phyloP scores from a whole-genome alignment of 2,329 filamentous ascomycete genomes.

The Penicillium expansum region DNA sequence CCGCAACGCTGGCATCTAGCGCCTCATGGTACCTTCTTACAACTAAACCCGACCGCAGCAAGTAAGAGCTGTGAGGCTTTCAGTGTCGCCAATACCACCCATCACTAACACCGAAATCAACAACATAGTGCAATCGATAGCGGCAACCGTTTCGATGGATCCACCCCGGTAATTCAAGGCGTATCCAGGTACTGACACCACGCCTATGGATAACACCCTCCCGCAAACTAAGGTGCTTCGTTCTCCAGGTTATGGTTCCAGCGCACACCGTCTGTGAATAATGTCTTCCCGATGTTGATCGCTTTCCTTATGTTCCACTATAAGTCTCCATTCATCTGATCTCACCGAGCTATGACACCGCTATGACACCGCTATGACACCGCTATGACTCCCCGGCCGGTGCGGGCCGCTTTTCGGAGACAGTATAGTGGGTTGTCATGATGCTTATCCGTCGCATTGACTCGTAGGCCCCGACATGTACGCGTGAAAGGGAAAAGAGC shows the following conservation, averaged over 20 bases:
- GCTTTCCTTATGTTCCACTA: neutral
- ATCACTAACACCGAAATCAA: neutral
- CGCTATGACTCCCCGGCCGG: neutral
- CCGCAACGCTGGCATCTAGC: neutral
- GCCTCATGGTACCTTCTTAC: neutral
- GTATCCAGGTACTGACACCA: neutral
- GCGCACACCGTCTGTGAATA: neutral
- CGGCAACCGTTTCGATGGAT: neutral
- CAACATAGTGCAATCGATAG: neutral
- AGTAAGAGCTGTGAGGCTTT: neutral
- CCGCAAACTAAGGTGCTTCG: neutral
- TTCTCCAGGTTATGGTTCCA: neutral
- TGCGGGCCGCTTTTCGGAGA: neutral
- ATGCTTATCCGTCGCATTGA: neutral
- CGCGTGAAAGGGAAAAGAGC: neutral
- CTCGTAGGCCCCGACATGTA: neutral
- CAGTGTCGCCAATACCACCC: no score
- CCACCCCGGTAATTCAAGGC: neutral
- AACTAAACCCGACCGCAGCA: neutral
- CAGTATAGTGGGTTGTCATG: neutral
- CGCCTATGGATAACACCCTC: neutral
- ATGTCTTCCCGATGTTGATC: neutral
- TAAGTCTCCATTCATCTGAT: neutral
- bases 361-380: no score
- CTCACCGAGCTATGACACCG: no score